Conservation (phyloP, 1,139 yeast genomes). For the Pichia sp. region DNA sequence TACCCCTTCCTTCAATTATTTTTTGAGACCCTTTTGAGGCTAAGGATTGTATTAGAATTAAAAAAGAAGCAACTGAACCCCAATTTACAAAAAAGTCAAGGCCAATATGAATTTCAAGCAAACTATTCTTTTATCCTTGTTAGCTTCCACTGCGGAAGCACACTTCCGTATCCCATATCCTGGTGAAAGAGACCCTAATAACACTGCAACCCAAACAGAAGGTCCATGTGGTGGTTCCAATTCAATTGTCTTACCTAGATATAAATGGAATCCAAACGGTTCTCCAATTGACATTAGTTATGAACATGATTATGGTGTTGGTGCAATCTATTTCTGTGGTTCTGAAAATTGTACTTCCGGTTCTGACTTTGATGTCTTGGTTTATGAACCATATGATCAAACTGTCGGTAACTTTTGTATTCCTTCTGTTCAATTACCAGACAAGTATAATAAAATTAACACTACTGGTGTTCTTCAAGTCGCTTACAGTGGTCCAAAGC, state of each 20-base stretch:
- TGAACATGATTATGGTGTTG: slow-evolving; percentile 25
- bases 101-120: slow-evolving; percentile 2
- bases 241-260: slow-evolving; percentile 27
- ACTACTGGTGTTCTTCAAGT: slow-evolving; percentile 31
- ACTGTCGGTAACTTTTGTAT: slow-evolving; percentile 29
- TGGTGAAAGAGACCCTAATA: slow-evolving; percentile 32
- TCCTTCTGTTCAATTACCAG: slow-evolving; percentile 27
- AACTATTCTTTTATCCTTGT: slow-evolving; percentile 5
- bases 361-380: slow-evolving; percentile 24
- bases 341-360: slow-evolving; percentile 21
- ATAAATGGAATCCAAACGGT: slow-evolving; percentile 30
- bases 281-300: slow-evolving; percentile 28
- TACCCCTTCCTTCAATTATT: not conserved
- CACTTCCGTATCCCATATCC: slow-evolving; percentile 32
- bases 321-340: slow-evolving; percentile 29
- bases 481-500: slow-evolving; percentile 15
- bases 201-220: slow-evolving; percentile 28
- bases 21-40: not conserved
- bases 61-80: not conserved
- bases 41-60: not conserved
- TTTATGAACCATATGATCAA: slow-evolving; percentile 26
- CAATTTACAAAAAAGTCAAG: not conserved
- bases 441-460: slow-evolving; percentile 22
- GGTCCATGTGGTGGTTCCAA: slow-evolving; percentile 32
- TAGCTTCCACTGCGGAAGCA: slow-evolving; percentile 19